Base-by-base conservation (phyloP, 345 rosid genomes). In the Lepidium aucheri region DNA sequence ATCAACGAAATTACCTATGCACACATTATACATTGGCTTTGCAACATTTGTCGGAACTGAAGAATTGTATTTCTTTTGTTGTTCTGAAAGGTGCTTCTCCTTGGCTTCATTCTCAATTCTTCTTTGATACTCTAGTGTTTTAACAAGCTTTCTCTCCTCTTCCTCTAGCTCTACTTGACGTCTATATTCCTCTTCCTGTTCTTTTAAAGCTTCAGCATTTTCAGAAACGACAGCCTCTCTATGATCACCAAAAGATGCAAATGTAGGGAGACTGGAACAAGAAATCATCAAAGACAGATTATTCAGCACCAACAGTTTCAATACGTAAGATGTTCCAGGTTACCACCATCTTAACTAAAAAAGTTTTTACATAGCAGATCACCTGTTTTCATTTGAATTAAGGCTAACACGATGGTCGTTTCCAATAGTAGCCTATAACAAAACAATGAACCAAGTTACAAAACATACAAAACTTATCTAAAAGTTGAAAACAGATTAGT, bases 91-190 rank as follows among this genome's bases (percentile, higher is more conserved):
- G 58, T 79, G 97, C 79, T 91, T 88, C 79, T 75, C 79, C 73
- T 94, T 94, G 52, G 96, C 91, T 82, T 86, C 97, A 78, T 86
- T 78, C 86, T 94, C 97, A 72, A 90, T 84, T 71, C 72, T 77
- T 69, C 95, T 88, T 77, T 90, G 99, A 73, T 88, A 86, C 77
- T 86, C 92, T 55, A 94, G 69, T 26, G 93, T 81, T 78, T 83
- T 92, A 78, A 86, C 88, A 18, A 90, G 96, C 82, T 86, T 88
- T 74, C 86, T 82, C 70, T 85, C 99, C 88, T 90, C 97, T 43
- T 77, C 91, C 80, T 88, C 95, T 61, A 84, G 86, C 86, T 90
- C 96, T 64, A 83, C 74, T 79, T 68, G 84, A 72, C 80, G 85
- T 79, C 80, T 84, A 63, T 81, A 69, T 79, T 88, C 96, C 68